Conservation (phyloP, 306 rosid species). For the Quercus mongolica region DNA sequence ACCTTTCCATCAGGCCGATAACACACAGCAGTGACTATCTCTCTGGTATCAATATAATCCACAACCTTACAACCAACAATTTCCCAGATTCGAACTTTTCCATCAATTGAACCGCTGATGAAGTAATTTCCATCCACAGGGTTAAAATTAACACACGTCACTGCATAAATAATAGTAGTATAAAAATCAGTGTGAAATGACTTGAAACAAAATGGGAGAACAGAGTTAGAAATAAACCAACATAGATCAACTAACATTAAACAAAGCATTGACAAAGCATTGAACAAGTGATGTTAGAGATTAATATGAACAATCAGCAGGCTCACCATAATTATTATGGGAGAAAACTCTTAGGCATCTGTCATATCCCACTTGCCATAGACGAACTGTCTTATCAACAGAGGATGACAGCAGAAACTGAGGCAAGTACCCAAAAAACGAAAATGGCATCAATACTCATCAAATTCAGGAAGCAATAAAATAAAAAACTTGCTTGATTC, state of each 20-base stretch:
- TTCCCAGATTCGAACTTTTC: conserved; percentile 97
- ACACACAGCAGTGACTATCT: conserved; percentile 86
- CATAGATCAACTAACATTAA: conserved; percentile 10
- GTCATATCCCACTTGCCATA: conserved; percentile 73
- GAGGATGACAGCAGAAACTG: conserved; percentile 90
- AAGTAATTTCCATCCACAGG: conserved; percentile 72
- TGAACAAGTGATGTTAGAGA: background rate
- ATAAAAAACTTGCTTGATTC: conserved; percentile 11
- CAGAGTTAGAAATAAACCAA: conserved; percentile 8
- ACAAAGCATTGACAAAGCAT: conserved; percentile 19
- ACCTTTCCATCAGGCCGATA: conserved; percentile 83
- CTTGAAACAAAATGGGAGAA: background rate
- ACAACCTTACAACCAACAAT: conserved; percentile 62
- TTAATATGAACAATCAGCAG: conserved; percentile 4
- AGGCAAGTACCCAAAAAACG: background rate
- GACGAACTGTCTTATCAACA: conserved; percentile 74
- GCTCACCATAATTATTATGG: conserved; percentile 81
- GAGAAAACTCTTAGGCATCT: conserved; percentile 63
- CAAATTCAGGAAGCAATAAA: conserved; percentile 8
- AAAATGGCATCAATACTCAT: conserved; percentile 15
- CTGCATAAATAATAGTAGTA: conserved; percentile 49
- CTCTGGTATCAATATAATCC: conserved; percentile 76
- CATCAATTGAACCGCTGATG: conserved; percentile 92
- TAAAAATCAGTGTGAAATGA: conserved; percentile 9
- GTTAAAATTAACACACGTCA: conserved; percentile 73